Base-by-base conservation (phyloP, 1,284 basidiomycete species). In the Pascua guehoae region DNA sequence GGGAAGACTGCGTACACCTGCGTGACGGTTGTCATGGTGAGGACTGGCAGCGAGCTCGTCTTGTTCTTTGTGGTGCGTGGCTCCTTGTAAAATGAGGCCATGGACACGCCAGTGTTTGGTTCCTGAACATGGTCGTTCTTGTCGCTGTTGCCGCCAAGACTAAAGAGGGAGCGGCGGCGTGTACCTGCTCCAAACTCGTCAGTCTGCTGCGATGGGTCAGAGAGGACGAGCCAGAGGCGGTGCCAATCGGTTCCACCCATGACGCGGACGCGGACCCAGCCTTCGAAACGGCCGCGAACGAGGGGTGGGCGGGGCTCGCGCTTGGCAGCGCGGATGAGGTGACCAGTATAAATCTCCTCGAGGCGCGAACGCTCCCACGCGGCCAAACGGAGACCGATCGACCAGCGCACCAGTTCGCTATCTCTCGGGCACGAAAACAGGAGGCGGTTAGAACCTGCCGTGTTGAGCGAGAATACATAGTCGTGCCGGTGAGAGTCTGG, bases 241-340 rank as follows among this genome's bases (percentile, higher is more conserved):
- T 92, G 92, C 95, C 95, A 98, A 66, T 97, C 92, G 1, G 90
- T 95, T 67, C 94, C 91, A 15, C 94, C 94, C 49, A 94, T 90
- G 50, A 97, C 83, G 45, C 96, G 86, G 32, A 94, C 85, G 63
- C 89, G 85, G 42, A 93, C 89, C 89, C 91, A 95, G 4, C 94
- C 94, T 74, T 98, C 94, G 80, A 93, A 84, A 38, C 69, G 54
- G 12, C 90, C 89, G 49, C 84, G 84, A 12, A 82, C 73, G 2
- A 94, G 81, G 1, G 88, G 84, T 0, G 85, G 81, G 8, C 82
- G 83, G 1, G 84, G 80, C 62, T 88, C 85, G 54, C 83, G 84
- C 58, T 85, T 88, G 46, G 61, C 65, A 1, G 89, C 88, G 50
- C 91, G 83, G 63, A 94, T 84, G 47, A 98, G 79, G 78, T 97